These are phyloP conservation scores for Backusella australiensis DNA, from an alignment of 192 early-diverging fungal genomes.

Conservation along the genomic window DNA sequence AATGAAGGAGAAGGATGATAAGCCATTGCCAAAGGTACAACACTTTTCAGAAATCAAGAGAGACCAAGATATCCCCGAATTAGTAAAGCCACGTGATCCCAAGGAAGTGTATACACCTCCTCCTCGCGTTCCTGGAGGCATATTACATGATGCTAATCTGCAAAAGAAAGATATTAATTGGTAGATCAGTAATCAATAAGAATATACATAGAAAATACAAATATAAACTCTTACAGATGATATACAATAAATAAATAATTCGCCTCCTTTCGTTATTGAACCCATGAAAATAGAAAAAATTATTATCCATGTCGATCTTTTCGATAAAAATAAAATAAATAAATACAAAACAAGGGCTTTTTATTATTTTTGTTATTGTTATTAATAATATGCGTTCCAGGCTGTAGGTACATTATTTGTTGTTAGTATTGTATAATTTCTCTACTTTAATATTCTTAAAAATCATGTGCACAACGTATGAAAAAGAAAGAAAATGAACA, in stretches of 20 bases:
- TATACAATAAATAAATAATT: neutral
- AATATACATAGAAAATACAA: neutral
- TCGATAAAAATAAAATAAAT: neutral
- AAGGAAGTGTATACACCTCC: conserved; percentile 22
- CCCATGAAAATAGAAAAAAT: neutral
- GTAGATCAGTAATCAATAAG: conserved; percentile 10
- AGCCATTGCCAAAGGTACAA: conserved; percentile 16
- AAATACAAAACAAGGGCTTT: neutral
- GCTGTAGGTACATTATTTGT: neutral
- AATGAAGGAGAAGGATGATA: neutral
- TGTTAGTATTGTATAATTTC: neutral
- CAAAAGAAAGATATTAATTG: conserved; percentile 22
- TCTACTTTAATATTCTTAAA: neutral
- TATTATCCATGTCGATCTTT: neutral
- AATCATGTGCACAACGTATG: neutral
- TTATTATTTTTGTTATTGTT: neutral
- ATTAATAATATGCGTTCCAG: neutral
- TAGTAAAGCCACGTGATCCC: conserved; percentile 20
- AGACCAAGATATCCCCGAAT: conserved; percentile 15
- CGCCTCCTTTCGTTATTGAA: neutral
- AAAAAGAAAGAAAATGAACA: neutral
- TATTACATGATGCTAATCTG: neutral
- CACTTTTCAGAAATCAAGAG: conserved; percentile 35
- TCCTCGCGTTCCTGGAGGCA: conserved; percentile 22
- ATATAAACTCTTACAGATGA: neutral